These are phyloP conservation scores for Coprinellus micaceus DNA, from an alignment of 768 basidiomycete genomes.

Conservation along the genomic window DNA sequence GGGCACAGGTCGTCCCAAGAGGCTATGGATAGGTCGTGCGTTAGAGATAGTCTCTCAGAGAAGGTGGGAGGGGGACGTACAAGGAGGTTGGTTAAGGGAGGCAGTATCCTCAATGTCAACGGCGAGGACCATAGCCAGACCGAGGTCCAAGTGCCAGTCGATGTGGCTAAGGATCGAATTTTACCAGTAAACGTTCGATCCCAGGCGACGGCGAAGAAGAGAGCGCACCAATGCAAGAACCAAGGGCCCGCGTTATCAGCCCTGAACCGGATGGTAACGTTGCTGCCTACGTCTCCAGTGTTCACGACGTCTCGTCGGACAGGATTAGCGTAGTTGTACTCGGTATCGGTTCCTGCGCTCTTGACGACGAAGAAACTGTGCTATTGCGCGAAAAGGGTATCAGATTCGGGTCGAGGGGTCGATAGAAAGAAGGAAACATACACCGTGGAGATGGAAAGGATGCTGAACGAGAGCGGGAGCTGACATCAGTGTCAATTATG, in stretches of 20 bases:
- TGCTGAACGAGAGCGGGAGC: slow-evolving; percentile 19
- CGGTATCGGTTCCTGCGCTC: slow-evolving; percentile 32
- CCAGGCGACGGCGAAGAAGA: slow-evolving; percentile 7
- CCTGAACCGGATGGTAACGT: slow-evolving; percentile 55
- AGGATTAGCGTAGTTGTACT: slow-evolving; percentile 50
- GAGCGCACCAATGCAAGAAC: slow-evolving; percentile 40
- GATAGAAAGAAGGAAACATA: slow-evolving; percentile 21
- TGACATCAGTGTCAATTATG: not conserved
- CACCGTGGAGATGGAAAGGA: slow-evolving; percentile 47
- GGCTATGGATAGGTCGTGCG: slow-evolving; percentile 9
- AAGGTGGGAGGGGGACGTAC: slow-evolving; percentile 7
- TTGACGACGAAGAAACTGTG: slow-evolving; percentile 41
- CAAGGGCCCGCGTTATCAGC: slow-evolving; percentile 71
- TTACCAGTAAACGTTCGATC: not conserved
- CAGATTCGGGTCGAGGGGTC: not conserved
- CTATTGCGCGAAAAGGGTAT: not conserved
- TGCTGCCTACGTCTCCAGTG: slow-evolving; percentile 35
- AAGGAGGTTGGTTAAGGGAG: slow-evolving; percentile 13
- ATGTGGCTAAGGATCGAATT: not conserved
- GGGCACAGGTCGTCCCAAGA: slow-evolving; percentile 26
- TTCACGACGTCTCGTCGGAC: slow-evolving; percentile 54
- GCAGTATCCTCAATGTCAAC: slow-evolving; percentile 21
- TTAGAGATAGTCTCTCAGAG: not conserved
- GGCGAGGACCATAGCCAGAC: slow-evolving; percentile 32
- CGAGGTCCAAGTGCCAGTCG: slow-evolving; percentile 17